phyloP scores from a whole-genome alignment of 306 rosid species.

The Trifolium pratense region DNA sequence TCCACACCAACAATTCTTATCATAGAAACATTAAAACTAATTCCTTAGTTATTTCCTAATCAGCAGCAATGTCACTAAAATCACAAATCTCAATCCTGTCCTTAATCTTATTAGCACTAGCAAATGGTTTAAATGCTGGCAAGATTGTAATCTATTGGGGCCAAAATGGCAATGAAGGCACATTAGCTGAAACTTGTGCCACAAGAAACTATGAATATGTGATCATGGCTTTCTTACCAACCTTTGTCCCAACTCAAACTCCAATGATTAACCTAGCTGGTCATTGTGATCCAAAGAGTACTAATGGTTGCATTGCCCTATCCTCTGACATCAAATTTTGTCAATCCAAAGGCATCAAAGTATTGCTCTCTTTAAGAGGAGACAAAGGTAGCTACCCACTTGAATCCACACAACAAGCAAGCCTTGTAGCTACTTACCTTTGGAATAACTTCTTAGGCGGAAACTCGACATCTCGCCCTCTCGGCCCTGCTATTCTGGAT shows the following conservation, averaged over 20 bases:
- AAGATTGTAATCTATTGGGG: constrained; percentile 52
- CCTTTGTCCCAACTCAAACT: constrained; percentile 35
- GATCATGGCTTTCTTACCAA: constrained; percentile 51
- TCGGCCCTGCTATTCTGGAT: constrained; percentile 5
- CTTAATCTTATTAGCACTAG: constrained; percentile 20
- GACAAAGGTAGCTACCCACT: constrained; percentile 26
- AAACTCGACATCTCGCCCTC: constrained; percentile 12
- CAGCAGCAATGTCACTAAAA: constrained; percentile 10
- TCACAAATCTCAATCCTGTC: constrained; percentile 4
- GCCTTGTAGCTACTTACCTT: constrained; percentile 5
- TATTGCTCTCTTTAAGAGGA: constrained; percentile 23
- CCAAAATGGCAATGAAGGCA: constrained; percentile 51
- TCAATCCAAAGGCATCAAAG: constrained; percentile 6
- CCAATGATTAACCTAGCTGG: constrained; percentile 30
- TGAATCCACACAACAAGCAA: constrained; percentile 7
- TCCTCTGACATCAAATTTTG: neutral
- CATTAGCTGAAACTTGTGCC: constrained; percentile 43
- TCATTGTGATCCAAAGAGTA: constrained; percentile 4
- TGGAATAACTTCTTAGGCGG: constrained; percentile 18
- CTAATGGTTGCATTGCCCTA: neutral
- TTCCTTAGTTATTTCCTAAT: neutral
- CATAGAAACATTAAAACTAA: neutral
- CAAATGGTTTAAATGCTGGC: constrained; percentile 35
- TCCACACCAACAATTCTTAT: neutral
- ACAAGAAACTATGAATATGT: constrained; percentile 47